Percentiles rank a stretch among this genome's conserved stretches.
Evolutionary conservation across 305 asterid genomes (phyloP).

Genomic region (Petunia hybrid): DNA sequence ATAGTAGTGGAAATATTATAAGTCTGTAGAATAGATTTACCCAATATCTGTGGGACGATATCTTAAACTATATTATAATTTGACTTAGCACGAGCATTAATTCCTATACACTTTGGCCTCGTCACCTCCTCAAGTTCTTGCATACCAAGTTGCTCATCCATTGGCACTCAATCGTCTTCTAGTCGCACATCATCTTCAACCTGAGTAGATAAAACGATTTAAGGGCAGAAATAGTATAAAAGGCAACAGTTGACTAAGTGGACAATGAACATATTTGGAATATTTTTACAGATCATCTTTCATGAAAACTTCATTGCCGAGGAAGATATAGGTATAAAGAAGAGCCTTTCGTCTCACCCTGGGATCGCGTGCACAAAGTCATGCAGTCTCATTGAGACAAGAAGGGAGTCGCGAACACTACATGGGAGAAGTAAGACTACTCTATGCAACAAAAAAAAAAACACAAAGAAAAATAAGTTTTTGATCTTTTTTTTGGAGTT

Average conservation of each 20-base stretch:
- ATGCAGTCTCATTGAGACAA: neutral
- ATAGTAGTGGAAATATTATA: no score
- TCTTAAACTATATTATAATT: no score
- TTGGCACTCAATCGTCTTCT: conserved; percentile 93
- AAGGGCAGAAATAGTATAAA: neutral
- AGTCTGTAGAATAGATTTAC: no score
- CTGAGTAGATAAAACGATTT: conserved; percentile 43
- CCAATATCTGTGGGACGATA: no score
- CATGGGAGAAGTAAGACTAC: no score
- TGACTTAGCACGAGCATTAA: neutral
- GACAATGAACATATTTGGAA: neutral
- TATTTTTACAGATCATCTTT: neutral
- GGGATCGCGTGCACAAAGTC: conserved; percentile 5
- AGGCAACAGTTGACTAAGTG: conserved; percentile 2
- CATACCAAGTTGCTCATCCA: conserved; percentile 72
- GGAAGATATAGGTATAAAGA: conserved; percentile 13
- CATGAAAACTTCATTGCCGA: neutral
- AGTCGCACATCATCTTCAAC: conserved; percentile 76
- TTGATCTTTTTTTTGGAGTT: no score
- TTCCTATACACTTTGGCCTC: conserved; percentile 47
- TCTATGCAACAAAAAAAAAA: no score
- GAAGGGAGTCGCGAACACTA: neutral
- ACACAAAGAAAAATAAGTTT: no score
- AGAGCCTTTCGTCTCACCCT: conserved; percentile 9
- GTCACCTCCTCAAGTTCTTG: conserved; percentile 75